phyloP scores from a whole-genome alignment of 164 flowering plant species.

The Akebia trifoliata region DNA sequence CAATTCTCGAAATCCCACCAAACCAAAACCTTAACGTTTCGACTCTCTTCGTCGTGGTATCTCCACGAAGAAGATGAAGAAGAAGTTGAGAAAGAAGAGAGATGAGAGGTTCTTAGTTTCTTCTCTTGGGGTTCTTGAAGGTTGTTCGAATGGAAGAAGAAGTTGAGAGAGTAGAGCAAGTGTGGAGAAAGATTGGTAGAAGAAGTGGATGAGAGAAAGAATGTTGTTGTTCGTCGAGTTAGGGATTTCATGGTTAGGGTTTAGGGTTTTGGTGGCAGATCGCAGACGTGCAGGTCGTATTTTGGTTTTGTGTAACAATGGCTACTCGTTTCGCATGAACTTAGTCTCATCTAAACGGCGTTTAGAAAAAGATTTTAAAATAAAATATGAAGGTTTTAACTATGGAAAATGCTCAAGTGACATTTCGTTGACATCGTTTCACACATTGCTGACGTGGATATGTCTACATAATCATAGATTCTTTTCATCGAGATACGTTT shows the following conservation, averaged over 20 bases:
- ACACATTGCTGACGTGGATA: too few relatives aligned
- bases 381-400: too few relatives aligned
- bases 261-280: conserved; percentile 8
- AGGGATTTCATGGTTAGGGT: conserved; percentile 11
- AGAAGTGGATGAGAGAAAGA: too few relatives aligned
- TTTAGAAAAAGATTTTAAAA: too few relatives aligned
- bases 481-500: too few relatives aligned
- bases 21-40: conserved; percentile 67
- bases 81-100: conserved; percentile 12
- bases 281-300: too few relatives aligned
- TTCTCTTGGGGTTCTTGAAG: not conserved
- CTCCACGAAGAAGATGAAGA: conserved; percentile 14
- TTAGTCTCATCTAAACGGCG: too few relatives aligned
- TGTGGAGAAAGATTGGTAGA: not conserved
- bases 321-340: too few relatives aligned
- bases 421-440: too few relatives aligned
- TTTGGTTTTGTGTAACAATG: too few relatives aligned
- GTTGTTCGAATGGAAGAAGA: conserved; percentile 1
- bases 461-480: too few relatives aligned
- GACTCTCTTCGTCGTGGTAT: conserved; percentile 33
- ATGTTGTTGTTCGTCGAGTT: conserved; percentile 9
- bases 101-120: not conserved
- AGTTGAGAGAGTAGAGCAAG: conserved; percentile 4
- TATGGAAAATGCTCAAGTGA: too few relatives aligned
- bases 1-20: conserved; percentile 99